Evolutionary conservation across 2,329 filamentous ascomycete species (phyloP).

Genomic region (Talaromyces sp.): DNA sequence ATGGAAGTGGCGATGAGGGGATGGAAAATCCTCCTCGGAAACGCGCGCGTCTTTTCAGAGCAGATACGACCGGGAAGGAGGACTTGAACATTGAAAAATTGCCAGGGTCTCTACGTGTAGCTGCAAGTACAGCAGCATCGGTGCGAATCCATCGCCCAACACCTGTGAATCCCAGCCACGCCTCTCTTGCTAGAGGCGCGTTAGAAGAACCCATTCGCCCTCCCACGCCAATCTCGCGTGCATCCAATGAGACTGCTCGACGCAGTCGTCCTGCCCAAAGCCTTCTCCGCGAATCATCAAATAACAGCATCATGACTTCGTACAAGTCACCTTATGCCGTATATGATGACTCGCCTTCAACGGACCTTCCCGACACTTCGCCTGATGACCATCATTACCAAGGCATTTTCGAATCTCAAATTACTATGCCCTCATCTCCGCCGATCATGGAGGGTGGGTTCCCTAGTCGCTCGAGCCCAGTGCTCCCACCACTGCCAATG

Average conservation of each 20-base stretch:
- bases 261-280: constrained; percentile 40
- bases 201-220: constrained; percentile 44
- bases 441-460: constrained; percentile 65
- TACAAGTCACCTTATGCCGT: constrained; percentile 40
- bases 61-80: constrained; percentile 66
- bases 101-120: constrained; percentile 78
- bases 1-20: constrained; percentile 68
- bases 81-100: constrained; percentile 64
- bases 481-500: constrained; percentile 57
- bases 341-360: constrained; percentile 29
- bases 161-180: constrained; percentile 36
- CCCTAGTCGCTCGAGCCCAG: constrained; percentile 74
- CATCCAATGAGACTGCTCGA: constrained; percentile 24
- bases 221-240: constrained; percentile 40
- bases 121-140: constrained; percentile 84
- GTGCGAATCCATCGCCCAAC: constrained; percentile 78
- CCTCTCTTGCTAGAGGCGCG: constrained; percentile 23
- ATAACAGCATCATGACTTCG: constrained; percentile 33
- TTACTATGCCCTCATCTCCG: constrained; percentile 84
- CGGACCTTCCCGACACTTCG: constrained; percentile 46
- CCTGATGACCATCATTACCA: constrained; percentile 48
- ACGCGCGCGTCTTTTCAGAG: constrained; percentile 71
- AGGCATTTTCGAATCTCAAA: constrained; percentile 61
- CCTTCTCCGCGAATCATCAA: constrained; percentile 60
- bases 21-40: constrained; percentile 63